phyloP scores from a whole-genome alignment of 495 filamentous ascomycete species.

The Tetracladium marchalianum region DNA sequence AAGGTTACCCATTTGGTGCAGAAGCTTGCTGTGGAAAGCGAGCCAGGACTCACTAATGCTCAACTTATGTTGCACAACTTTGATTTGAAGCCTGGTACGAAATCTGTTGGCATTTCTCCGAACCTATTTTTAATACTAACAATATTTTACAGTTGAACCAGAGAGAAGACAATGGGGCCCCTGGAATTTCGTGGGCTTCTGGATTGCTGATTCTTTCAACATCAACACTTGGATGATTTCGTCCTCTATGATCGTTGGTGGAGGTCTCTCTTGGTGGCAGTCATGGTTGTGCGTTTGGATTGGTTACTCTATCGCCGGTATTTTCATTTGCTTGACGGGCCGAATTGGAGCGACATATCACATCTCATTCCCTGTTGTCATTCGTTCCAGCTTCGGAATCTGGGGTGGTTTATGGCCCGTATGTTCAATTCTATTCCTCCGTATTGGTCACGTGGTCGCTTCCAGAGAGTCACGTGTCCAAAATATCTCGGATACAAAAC shows the following conservation, averaged over 20 bases:
- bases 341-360: constrained; percentile 87
- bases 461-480: no score
- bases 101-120: neutral
- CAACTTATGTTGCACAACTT: constrained; percentile 88
- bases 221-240: constrained; percentile 99
- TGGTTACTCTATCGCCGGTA: constrained; percentile 68
- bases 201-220: constrained; percentile 92
- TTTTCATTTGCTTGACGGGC: constrained; percentile 68
- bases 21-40: constrained; percentile 31
- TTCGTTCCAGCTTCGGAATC: constrained; percentile 69
- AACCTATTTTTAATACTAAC: neutral
- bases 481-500: no score
- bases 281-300: constrained; percentile 86
- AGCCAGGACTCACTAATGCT: constrained; percentile 57
- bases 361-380: constrained; percentile 76
- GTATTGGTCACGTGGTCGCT: no score
- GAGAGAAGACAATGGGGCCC: constrained; percentile 78
- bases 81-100: constrained; percentile 71
- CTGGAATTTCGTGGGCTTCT: constrained; percentile 85
- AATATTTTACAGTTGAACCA: constrained; percentile 50
- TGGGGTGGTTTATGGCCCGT: constrained; percentile 83
- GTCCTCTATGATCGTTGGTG: constrained; percentile 65
- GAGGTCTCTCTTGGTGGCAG: constrained; percentile 85
- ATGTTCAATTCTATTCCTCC: no score
- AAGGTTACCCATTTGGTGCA: constrained; percentile 22